Evolutionary conservation across 768 basidiomycete species (phyloP).

Genomic region (Podaxis sp.): DNA sequence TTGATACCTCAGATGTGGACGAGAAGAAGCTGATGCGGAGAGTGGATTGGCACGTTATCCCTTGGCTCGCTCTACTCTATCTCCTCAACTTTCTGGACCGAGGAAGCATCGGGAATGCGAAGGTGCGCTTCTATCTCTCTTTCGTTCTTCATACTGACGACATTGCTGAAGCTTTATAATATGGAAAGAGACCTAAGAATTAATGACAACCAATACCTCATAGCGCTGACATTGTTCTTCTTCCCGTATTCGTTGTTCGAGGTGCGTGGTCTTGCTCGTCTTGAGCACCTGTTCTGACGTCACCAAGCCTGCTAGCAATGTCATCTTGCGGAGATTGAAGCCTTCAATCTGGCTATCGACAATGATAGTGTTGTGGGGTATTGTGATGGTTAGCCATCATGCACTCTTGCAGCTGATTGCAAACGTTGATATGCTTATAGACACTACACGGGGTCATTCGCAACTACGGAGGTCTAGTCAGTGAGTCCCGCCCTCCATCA

Average conservation of each 20-base stretch:
- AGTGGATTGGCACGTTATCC: slow-evolving; percentile 67
- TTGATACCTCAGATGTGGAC: slow-evolving; percentile 53
- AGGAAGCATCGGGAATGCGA: slow-evolving; percentile 73
- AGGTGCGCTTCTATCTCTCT: slow-evolving; percentile 36
- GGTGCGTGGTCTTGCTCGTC: slow-evolving; percentile 31
- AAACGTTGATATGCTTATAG: slow-evolving; percentile 28
- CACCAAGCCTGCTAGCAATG: slow-evolving; percentile 58
- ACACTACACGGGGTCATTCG: slow-evolving; percentile 61
- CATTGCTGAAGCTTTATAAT: slow-evolving; percentile 48
- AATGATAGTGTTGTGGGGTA: slow-evolving; percentile 48
- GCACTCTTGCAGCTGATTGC: neutral
- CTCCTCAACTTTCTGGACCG: slow-evolving; percentile 70
- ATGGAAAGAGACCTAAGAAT: slow-evolving; percentile 57
- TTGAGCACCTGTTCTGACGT: neutral
- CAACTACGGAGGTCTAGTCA: slow-evolving; percentile 60
- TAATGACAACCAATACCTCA: slow-evolving; percentile 61
- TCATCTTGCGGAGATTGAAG: slow-evolving; percentile 53
- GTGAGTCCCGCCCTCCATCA: slow-evolving; percentile 31
- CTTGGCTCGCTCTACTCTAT: slow-evolving; percentile 75
- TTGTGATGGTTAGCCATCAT: slow-evolving; percentile 38
- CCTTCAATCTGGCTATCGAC: slow-evolving; percentile 67
- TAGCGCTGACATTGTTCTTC: slow-evolving; percentile 74
- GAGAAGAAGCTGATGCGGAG: slow-evolving; percentile 55
- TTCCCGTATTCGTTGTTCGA: slow-evolving; percentile 72
- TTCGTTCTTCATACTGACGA: neutral